These are phyloP conservation scores for Phytophthora brassicae DNA, from an alignment of 352 stramenopile species.

Conservation along the genomic window DNA sequence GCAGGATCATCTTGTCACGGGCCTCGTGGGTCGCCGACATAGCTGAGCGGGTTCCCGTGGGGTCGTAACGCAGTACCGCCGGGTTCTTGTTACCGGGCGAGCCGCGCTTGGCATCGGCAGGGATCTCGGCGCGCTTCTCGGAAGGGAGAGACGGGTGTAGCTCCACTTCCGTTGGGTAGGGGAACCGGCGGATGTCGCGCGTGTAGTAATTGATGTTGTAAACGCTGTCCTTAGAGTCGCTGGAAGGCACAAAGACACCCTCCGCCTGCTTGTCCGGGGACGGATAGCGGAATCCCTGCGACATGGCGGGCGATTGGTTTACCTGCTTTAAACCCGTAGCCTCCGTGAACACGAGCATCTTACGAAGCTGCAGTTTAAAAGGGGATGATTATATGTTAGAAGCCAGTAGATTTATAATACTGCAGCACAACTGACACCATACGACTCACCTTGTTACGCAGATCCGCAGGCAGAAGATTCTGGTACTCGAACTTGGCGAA, in stretches of 20 bases:
- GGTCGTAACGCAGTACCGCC: constrained; percentile 82
- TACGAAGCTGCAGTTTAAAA: constrained; percentile 57
- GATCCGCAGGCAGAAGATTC: constrained; percentile 61
- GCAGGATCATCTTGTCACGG: constrained; percentile 71
- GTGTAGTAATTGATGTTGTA: constrained; percentile 92
- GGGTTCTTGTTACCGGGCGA: constrained; percentile 88
- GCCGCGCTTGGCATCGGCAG: constrained; percentile 62
- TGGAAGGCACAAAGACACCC: constrained; percentile 69
- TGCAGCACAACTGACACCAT: no score
- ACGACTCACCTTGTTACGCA: constrained; percentile 64
- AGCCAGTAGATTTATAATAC: no score
- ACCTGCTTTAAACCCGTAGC: constrained; percentile 72
- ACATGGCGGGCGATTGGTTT: constrained; percentile 63
- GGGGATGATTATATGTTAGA: no score
- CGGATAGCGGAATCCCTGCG: constrained; percentile 78
- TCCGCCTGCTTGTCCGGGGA: constrained; percentile 70
- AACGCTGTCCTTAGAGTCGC: constrained; percentile 69
- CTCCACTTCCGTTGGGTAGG: constrained; percentile 59
- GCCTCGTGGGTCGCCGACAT: constrained; percentile 84
- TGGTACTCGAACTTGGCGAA: constrained; percentile 85
- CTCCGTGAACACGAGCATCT: constrained; percentile 82
- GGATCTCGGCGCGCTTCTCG: constrained; percentile 61
- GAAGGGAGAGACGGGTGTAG: constrained; percentile 73
- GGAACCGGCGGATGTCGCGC: constrained; percentile 80
- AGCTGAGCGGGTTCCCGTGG: constrained; percentile 82